These are phyloP conservation scores for Pythium vanterpoolii DNA, from an alignment of 352 stramenopile genomes.

Conservation along the genomic window DNA sequence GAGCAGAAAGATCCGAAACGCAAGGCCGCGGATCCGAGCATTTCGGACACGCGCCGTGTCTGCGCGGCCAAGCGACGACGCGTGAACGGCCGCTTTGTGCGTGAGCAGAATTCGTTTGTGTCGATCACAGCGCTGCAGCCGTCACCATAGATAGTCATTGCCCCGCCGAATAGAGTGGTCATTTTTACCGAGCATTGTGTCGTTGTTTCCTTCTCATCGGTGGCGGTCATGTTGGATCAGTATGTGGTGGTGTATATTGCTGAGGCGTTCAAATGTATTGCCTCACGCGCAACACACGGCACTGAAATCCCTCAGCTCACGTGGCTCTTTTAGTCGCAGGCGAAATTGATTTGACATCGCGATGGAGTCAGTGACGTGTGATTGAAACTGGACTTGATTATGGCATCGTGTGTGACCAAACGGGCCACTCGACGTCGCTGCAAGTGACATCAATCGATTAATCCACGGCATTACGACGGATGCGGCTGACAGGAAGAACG, in stretches of 20 bases:
- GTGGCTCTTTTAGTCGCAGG: not conserved
- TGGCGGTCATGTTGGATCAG: not conserved
- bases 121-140: slow-evolving; percentile 62
- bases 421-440: not conserved
- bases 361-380: not conserved
- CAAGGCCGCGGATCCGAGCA: slow-evolving; percentile 29
- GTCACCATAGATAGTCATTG: not conserved
- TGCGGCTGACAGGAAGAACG: not conserved
- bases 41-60: slow-evolving; percentile 51
- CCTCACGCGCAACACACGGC: not conserved
- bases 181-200: not conserved
- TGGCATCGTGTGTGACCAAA: not conserved
- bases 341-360: not conserved
- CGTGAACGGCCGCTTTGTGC: slow-evolving; percentile 62
- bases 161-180: not conserved
- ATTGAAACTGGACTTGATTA: not conserved
- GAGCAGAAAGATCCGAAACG: slow-evolving; percentile 29
- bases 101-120: slow-evolving; percentile 52
- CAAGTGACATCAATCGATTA: not conserved
- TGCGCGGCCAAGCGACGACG: slow-evolving; percentile 61
- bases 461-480: not conserved
- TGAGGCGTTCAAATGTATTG: too few relatives aligned
- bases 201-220: not conserved
- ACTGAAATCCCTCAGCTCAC: not conserved
- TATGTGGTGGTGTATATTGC: too few relatives aligned